Evolutionary conservation across 495 filamentous ascomycete species (phyloP), one percentile per base, ranked within the genome.

Genomic region (Delitschia confertaspora): DNA sequence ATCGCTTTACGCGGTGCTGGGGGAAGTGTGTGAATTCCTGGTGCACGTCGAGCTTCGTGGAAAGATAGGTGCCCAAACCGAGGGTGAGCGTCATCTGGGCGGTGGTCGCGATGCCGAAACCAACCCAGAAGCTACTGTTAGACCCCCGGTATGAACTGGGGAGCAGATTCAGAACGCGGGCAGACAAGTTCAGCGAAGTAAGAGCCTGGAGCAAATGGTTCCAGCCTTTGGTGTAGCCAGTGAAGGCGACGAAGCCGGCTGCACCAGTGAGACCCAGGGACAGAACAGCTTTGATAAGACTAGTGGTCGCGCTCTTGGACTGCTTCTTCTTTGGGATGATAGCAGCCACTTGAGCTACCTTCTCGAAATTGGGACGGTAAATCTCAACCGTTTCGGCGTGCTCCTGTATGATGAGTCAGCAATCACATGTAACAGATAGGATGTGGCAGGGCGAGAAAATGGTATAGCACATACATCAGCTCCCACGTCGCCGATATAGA

Each of bases 1-100:
- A 3, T 26, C 26, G 24, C 16, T 42, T 9, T 22, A 33, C 1
- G 65, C 65, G 32, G 58, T 65, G 4, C 67, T 47, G 60, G 66
- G 63, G 3, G 41, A 68, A 42, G 4, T 67, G 47, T 50, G 61
- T 68, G 6, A 53, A 29, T 29, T 29, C 26, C 7, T 29, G 26
- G 7, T 29, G 26, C 7, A 29, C 26, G 26, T 29, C 26, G 40
- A 29, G 24, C 37, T 35, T 45, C 24, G 1, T 17, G 17, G 10
- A n/a, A 13, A 10, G 23, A 13, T 24, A 35, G 7, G 9, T 35
- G 7, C 33, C 33, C 26, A 60, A 13, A 63, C 63, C 3, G 51
- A 33, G 7, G 13, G 26, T 29, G 13, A 29, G 26, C 7, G 13
- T 13, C 26, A 29, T 7, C 7, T 29, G 7, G 13, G 26, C 26